phyloP scores from a whole-genome alignment of 2,329 filamentous ascomycete species.

The Exophiala sp. region DNA sequence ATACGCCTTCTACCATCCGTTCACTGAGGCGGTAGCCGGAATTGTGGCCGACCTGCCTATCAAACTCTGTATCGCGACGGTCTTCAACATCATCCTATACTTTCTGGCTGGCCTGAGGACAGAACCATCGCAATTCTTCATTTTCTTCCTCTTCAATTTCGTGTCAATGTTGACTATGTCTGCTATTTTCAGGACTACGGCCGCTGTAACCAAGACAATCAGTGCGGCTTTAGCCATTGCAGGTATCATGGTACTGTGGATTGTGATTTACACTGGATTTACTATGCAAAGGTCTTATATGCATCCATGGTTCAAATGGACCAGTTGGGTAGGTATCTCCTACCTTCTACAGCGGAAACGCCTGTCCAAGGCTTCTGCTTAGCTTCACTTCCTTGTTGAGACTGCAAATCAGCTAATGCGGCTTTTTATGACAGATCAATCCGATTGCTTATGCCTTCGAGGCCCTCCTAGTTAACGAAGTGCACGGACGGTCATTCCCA shows the following conservation, averaged over 20 bases:
- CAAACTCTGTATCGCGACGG: slow-evolving; percentile 57
- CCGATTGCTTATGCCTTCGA: slow-evolving; percentile 41
- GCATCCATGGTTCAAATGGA: slow-evolving; percentile 51
- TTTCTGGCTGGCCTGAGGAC: slow-evolving; percentile 60
- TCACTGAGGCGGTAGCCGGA: slow-evolving; percentile 44
- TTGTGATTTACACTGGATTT: slow-evolving; percentile 42
- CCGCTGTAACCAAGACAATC: slow-evolving; percentile 55
- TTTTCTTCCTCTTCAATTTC: slow-evolving; percentile 53
- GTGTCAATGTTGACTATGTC: slow-evolving; percentile 58
- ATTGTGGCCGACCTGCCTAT: slow-evolving; percentile 52
- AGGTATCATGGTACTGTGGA: slow-evolving; percentile 38
- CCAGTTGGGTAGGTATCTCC: slow-evolving; percentile 30
- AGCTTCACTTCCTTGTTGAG: no score
- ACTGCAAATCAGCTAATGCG: no score
- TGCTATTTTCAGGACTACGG: slow-evolving; percentile 55
- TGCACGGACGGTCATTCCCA: slow-evolving; percentile 32
- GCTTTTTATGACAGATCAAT: slow-evolving; percentile 30
- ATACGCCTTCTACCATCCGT: slow-evolving; percentile 58
- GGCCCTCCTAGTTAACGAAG: slow-evolving; percentile 39
- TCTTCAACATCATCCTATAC: slow-evolving; percentile 59
- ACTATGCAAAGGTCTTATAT: slow-evolving; percentile 46
- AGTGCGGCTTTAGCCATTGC: slow-evolving; percentile 57
- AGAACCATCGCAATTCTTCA: slow-evolving; percentile 57
- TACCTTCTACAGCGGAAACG: no score
- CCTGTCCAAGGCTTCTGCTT: no score